Percentiles rank a stretch among this genome's conserved stretches.
phyloP scores from a whole-genome alignment of 176 grass and related monocot species.

The Tuctoria greenei region DNA sequence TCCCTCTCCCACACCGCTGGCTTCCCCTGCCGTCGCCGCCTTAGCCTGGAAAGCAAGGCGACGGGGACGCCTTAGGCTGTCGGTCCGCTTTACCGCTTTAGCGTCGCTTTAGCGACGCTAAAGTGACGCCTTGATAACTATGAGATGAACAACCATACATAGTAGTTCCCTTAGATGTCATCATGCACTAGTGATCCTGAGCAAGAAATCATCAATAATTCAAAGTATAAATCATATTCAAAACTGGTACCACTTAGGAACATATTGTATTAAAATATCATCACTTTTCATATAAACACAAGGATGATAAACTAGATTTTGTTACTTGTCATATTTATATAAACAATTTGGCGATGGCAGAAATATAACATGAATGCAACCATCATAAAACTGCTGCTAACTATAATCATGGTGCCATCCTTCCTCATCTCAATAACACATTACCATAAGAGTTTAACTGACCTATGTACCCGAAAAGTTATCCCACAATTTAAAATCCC shows the following conservation, averaged over 20 bases:
- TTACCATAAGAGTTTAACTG: not conserved
- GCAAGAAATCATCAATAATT: not conserved
- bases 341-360: not conserved
- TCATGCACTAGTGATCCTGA: conserved; percentile 14
- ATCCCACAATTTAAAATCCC: not conserved
- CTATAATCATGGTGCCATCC: not conserved
- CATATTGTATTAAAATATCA: conserved; percentile 1
- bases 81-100: too few species aligned
- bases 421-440: not conserved
- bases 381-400: conserved; percentile 21
- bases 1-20: too few species aligned
- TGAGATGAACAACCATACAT: not conserved
- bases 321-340: not conserved
- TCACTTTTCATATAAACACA: not conserved
- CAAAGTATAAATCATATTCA: conserved; percentile 25
- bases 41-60: too few species aligned
- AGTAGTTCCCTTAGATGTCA: not conserved
- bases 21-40: too few species aligned
- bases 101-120: too few species aligned
- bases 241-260: conserved; percentile 11
- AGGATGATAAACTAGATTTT: conserved; percentile 11
- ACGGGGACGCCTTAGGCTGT: too few species aligned
- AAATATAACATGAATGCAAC: conserved; percentile 14
- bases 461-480: not conserved
- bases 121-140: too few species aligned